Conservation (phyloP, 768 basidiomycete species). For the Cystobasidium tubakii region DNA sequence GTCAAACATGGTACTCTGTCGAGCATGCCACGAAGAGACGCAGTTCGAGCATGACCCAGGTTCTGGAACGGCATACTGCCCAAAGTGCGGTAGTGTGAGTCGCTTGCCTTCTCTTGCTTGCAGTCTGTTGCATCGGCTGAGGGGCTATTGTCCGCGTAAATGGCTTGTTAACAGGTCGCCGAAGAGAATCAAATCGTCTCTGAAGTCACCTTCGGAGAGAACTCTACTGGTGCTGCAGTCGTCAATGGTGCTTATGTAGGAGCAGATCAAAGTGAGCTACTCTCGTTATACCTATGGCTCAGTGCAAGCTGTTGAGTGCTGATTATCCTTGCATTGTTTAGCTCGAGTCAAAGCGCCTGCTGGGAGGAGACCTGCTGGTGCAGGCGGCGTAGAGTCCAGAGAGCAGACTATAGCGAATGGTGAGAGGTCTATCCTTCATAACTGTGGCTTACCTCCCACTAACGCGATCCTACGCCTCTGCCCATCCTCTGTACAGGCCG, state of each 20-base stretch:
- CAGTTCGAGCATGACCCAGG: conserved; percentile 17
- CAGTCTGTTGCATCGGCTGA: not conserved
- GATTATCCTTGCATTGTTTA: conserved; percentile 46
- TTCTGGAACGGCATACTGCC: conserved; percentile 27
- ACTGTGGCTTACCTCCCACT: too few relatives aligned
- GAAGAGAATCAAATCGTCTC: conserved; percentile 91
- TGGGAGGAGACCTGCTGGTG: conserved; percentile 52
- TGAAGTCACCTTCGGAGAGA: conserved; percentile 94
- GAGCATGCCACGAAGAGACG: conserved; percentile 15
- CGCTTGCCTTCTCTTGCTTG: too few relatives aligned
- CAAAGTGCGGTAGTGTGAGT: conserved; percentile 27
- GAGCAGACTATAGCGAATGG: conserved; percentile 89
- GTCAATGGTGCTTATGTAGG: conserved; percentile 90
- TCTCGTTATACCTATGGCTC: not conserved
- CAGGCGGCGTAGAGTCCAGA: conserved; percentile 71
- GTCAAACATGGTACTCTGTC: conserved; percentile 7
- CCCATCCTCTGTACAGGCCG: conserved; percentile 56
- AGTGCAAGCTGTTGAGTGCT: not conserved
- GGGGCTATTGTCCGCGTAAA: not conserved
- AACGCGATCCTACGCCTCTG: not conserved
- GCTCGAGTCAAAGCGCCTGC: conserved; percentile 58
- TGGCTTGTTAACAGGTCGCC: conserved; percentile 55
- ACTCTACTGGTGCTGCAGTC: conserved; percentile 82
- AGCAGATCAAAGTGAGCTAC: conserved; percentile 70
- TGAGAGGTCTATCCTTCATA: not conserved